Evolutionary conservation across 2,329 filamentous ascomycete species (phyloP), one percentile per base, ranked within the genome.

Genomic region (Dothistroma pini): DNA sequence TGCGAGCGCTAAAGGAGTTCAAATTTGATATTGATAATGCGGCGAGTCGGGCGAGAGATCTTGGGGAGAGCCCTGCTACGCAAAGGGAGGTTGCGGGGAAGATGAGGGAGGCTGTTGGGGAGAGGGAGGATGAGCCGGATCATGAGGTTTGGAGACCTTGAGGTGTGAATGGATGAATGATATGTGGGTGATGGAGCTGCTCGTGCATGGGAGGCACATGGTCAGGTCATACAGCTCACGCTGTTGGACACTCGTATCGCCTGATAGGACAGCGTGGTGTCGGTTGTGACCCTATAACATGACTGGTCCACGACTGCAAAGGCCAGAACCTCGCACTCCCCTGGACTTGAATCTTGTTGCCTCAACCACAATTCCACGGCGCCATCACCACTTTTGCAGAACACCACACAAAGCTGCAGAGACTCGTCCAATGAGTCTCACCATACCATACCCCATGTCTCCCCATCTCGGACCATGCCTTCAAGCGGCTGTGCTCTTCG

Each of bases 1-100:
- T 97, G 61, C 83, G 91, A 61, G 88, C 89, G 4, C 78, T 99
- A 58, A 88, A 86, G 70, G 95, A 99, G 78, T 97, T 97, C 77
- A 86, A 95, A 73, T 97, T 91, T 89, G 95, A 99, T 76, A 87
- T 97, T 29, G 79, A 79, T 55, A 93, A 89, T 72, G 88, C 88
- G 12, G 86, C 74, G 63, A 62, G 66, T 11, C 51, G 19, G n/a
- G 51, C 51, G 3, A 11, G 25, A n/a, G 29, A 19, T 2, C 10
- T 31, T 29, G 6, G 25, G 11, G 48, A 21, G 16, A 25, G 21
- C 6, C 2, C 19, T 9, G 12, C 48, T 51, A 51, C 19, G 10
- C 12, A 51, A 7, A 16, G 48, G 9, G 12, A 51, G 21, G 48
- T 51, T 7, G 21, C 48, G 9, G 48, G 29, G 8, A 51, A 51